phyloP scores from a whole-genome alignment of 352 stramenopile species.

The Pythium pyrilobum region DNA sequence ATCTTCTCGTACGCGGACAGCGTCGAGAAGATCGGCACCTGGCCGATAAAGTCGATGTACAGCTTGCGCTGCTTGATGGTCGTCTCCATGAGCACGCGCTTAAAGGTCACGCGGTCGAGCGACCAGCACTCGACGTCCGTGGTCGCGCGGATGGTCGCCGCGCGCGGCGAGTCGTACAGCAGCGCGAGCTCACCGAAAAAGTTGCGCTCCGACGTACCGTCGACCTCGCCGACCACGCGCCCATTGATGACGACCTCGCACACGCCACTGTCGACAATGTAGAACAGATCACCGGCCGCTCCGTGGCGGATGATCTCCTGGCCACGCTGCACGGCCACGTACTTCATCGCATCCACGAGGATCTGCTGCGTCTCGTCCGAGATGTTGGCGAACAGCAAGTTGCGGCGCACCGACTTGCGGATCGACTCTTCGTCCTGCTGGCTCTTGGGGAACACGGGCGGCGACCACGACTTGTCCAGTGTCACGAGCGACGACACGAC shows the following conservation, averaged over 20 bases:
- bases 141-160: constrained; percentile 73
- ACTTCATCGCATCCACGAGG: constrained; percentile 71
- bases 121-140: constrained; percentile 82
- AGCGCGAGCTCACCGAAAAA: constrained; percentile 93
- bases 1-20: constrained; percentile 69
- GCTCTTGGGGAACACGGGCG: constrained; percentile 50
- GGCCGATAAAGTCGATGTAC: constrained; percentile 53
- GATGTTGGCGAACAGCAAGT: constrained; percentile 66
- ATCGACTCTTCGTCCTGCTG: constrained; percentile 45
- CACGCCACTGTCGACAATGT: constrained; percentile 86
- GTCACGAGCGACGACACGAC: constrained; percentile 55
- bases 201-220: constrained; percentile 48
- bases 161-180: constrained; percentile 88
- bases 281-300: constrained; percentile 85
- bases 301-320: constrained; percentile 67
- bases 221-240: constrained; percentile 50
- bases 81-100: constrained; percentile 60
- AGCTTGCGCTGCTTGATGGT: constrained; percentile 59
- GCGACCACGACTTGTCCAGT: constrained; percentile 42
- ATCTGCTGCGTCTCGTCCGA: constrained; percentile 59
- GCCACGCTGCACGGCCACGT: constrained; percentile 33
- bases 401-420: constrained; percentile 47
- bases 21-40: constrained; percentile 72
- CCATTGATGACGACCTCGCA: constrained; percentile 65
- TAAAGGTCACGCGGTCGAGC: constrained; percentile 77